phyloP scores from a whole-genome alignment of 2,329 filamentous ascomycete genomes.

The Lachnellula cervina region DNA sequence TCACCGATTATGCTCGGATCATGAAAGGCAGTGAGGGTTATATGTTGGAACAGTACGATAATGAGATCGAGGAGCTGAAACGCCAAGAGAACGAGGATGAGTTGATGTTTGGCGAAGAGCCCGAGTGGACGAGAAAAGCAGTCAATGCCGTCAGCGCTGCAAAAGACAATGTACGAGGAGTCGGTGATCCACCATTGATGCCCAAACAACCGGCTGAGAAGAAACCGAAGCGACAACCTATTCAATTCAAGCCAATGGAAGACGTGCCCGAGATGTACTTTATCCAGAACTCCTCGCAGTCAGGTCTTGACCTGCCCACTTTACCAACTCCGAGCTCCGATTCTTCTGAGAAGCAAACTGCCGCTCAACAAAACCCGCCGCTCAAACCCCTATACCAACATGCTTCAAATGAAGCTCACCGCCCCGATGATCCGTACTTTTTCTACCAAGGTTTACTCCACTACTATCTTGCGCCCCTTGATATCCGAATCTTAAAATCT shows the following conservation, averaged over 20 bases:
- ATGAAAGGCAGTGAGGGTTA: constrained; percentile 93
- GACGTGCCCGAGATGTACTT: constrained; percentile 48
- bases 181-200: constrained; percentile 58
- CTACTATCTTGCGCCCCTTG: constrained; percentile 67
- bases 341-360: neutral
- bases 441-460: constrained; percentile 70
- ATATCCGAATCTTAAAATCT: constrained; percentile 68
- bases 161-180: constrained; percentile 68
- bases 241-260: constrained; percentile 42
- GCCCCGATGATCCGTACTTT: constrained; percentile 47
- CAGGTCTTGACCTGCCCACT: constrained; percentile 36
- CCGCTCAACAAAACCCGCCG: neutral
- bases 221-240: constrained; percentile 42
- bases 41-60: constrained; percentile 74
- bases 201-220: constrained; percentile 46
- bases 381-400: constrained; percentile 8
- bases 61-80: constrained; percentile 69
- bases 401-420: constrained; percentile 19
- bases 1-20: constrained; percentile 88
- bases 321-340: constrained; percentile 10
- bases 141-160: constrained; percentile 67
- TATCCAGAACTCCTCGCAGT: constrained; percentile 42
- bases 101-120: constrained; percentile 84
- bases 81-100: constrained; percentile 85
- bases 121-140: constrained; percentile 87